A percentile compares a stretch with the other conserved stretches of the same genome.
Evolutionary conservation across 805 yeast species (phyloP).

Genomic region (Saccharomyces jurei): DNA sequence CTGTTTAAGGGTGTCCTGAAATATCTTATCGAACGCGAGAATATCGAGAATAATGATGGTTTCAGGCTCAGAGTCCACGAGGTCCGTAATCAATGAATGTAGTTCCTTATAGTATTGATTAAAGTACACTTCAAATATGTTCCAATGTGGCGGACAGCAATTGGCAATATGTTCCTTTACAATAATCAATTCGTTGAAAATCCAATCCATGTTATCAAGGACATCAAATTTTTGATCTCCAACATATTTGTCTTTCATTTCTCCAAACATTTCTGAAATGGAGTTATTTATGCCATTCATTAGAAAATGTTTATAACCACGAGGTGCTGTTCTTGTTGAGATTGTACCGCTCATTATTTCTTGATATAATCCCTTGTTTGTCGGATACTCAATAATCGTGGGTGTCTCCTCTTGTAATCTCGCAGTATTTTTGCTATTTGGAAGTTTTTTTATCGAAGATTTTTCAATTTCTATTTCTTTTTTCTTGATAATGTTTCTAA

Average conservation of each 20-base stretch:
- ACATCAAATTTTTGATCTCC: conserved; percentile 44
- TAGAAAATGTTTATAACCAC: conserved; percentile 59
- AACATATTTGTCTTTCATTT: conserved; percentile 45
- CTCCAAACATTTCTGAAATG: conserved; percentile 57
- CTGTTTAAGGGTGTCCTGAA: conserved; percentile 43
- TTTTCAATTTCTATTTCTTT: conserved; percentile 26
- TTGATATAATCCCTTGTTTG: conserved; percentile 28
- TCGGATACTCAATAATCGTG: conserved; percentile 21
- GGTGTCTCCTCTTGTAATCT: conserved; percentile 11
- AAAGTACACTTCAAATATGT: conserved; percentile 52
- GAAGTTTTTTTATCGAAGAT: conserved; percentile 22
- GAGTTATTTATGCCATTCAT: conserved; percentile 49
- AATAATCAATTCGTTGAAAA: conserved; percentile 67
- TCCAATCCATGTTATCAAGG: conserved; percentile 70
- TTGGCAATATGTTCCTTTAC: conserved; percentile 51
- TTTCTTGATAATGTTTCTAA: conserved; percentile 28
- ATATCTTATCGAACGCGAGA: conserved; percentile 69
- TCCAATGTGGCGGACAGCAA: conserved; percentile 70
- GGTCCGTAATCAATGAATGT: conserved; percentile 52
- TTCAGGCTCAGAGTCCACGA: conserved; percentile 68
- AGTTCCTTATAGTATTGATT: conserved; percentile 60
- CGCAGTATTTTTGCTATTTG: conserved; percentile 13
- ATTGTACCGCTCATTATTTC: conserved; percentile 37
- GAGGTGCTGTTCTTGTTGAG: conserved; percentile 37
- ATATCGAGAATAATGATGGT: conserved; percentile 66